phyloP scores from a whole-genome alignment of 495 filamentous ascomycete species.

The Hypomontagnella monticulosa region DNA sequence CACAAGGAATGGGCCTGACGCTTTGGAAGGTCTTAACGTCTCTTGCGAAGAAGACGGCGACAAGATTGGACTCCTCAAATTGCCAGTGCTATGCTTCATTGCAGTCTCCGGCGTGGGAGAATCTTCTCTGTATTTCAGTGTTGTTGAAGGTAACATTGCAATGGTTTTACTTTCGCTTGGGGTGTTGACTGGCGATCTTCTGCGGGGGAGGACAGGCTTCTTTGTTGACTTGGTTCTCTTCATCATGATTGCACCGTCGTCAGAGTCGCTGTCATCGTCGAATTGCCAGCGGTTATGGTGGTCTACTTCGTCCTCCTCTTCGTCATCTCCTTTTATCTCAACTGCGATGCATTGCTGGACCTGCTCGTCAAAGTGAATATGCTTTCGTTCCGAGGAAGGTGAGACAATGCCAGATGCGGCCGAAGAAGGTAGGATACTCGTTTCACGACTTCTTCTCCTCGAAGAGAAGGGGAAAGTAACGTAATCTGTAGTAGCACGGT shows the following conservation, averaged over 20 bases:
- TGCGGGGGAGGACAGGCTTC: constrained; percentile 52
- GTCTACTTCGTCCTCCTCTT: constrained; percentile 69
- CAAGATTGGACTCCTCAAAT: constrained; percentile 60
- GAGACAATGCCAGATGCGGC: constrained; percentile 72
- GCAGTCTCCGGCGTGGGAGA: constrained; percentile 74
- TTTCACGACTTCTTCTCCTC: constrained; percentile 63
- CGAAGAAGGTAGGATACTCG: constrained; percentile 66
- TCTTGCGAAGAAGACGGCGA: constrained; percentile 79
- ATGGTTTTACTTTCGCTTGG: constrained; percentile 85
- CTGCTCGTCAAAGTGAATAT: constrained; percentile 96
- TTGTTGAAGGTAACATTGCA: constrained; percentile 90
- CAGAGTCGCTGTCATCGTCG: constrained; percentile 71
- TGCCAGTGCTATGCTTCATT: constrained; percentile 61
- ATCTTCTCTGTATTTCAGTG: constrained; percentile 86
- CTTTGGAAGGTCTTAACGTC: constrained; percentile 74
- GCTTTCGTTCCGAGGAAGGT: constrained; percentile 74
- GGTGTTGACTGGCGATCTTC: constrained; percentile 56
- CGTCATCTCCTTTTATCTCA: constrained; percentile 78
- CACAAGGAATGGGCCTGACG: constrained; percentile 75
- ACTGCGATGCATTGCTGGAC: constrained; percentile 97
- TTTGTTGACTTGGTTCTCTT: constrained; percentile 63
- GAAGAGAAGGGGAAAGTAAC: constrained; percentile 67
- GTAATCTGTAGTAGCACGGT: constrained; percentile 72
- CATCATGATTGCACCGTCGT: constrained; percentile 88
- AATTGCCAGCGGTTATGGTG: constrained; percentile 48